Conservation (phyloP, 2,329 filamentous ascomycete genomes). For the Colletotrichum euphorbiae region DNA sequence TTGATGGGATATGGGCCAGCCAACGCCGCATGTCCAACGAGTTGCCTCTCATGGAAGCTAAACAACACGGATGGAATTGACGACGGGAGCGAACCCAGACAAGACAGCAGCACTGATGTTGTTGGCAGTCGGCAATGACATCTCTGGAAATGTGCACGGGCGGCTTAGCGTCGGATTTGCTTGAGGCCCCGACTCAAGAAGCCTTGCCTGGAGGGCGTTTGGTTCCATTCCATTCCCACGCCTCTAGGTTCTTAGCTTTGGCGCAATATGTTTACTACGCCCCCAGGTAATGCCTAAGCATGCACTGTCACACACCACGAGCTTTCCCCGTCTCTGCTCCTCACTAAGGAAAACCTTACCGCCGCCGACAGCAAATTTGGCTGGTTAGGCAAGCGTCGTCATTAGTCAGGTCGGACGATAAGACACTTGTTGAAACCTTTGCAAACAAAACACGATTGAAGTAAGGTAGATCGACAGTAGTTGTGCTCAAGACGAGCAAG, state of each 20-base stretch:
- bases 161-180: constrained; percentile 3
- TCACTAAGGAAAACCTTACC: constrained; percentile 21
- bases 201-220: constrained; percentile 1
- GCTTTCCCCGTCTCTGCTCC: constrained; percentile 28
- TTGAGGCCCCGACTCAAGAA: background rate
- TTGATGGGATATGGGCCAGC: constrained; percentile 12
- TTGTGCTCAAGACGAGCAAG: constrained; percentile 3
- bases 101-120: constrained; percentile 3
- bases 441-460: constrained; percentile 33
- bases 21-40: background rate
- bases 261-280: constrained; percentile 23
- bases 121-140: background rate
- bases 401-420: constrained; percentile 16
- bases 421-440: constrained; percentile 31
- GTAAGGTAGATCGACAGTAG: constrained; percentile 24
- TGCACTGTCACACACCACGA: constrained; percentile 25
- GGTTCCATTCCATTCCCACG: constrained; percentile 34
- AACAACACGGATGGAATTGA: constrained; percentile 17
- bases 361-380: background rate
- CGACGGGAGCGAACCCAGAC: background rate
- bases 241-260: constrained; percentile 34
- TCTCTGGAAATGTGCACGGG: constrained; percentile 1
- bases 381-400: background rate
- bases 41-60: background rate
- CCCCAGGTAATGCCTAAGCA: constrained; percentile 16